These are phyloP conservation scores for Trebouxiophyceae sp. DNA, from an alignment of 163 green algal genomes.

Conservation along the genomic window DNA sequence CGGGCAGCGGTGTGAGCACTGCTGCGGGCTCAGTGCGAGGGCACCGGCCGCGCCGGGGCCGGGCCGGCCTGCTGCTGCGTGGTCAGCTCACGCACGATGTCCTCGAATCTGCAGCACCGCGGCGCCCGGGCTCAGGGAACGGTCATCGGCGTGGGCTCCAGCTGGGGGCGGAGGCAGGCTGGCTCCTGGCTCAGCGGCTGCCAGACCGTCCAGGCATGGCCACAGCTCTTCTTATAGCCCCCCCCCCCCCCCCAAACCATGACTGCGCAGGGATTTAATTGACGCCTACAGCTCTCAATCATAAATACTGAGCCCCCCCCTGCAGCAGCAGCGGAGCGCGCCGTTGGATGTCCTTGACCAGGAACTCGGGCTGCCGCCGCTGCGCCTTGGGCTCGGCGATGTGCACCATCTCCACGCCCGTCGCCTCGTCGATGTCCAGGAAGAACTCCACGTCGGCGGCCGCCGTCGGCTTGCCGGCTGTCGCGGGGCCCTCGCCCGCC, in stretches of 20 bases:
- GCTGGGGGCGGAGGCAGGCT: background rate
- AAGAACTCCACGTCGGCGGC: slow-evolving; percentile 65
- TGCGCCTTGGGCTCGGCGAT: slow-evolving; percentile 31
- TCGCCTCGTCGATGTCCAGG: slow-evolving; percentile 47
- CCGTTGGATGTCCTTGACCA: slow-evolving; percentile 34
- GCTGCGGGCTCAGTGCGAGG: slow-evolving; percentile 6
- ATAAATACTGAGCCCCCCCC: background rate
- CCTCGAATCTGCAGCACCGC: slow-evolving; percentile 36
- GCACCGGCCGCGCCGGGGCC: background rate
- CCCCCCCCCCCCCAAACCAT: too few relatives aligned
- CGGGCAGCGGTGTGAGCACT: slow-evolving; percentile 1
- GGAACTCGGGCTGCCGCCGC: slow-evolving; percentile 35
- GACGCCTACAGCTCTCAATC: too few relatives aligned
- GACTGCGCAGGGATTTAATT: too few relatives aligned
- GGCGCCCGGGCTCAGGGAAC: too few relatives aligned
- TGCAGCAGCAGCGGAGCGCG: background rate
- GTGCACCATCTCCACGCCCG: slow-evolving; percentile 51
- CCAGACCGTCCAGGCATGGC: too few relatives aligned
- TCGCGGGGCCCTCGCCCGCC: slow-evolving; percentile 16
- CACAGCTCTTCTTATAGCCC: too few relatives aligned
- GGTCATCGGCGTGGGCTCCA: too few relatives aligned
- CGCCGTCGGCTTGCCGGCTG: slow-evolving; percentile 33
- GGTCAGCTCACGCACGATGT: slow-evolving; percentile 45
- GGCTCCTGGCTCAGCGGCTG: background rate
- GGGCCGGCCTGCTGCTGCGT: background rate